Percentiles rank a stretch among this genome's conserved stretches.
Conservation (phyloP, 2,329 filamentous ascomycete species). For the Diaporthe humulicola region DNA sequence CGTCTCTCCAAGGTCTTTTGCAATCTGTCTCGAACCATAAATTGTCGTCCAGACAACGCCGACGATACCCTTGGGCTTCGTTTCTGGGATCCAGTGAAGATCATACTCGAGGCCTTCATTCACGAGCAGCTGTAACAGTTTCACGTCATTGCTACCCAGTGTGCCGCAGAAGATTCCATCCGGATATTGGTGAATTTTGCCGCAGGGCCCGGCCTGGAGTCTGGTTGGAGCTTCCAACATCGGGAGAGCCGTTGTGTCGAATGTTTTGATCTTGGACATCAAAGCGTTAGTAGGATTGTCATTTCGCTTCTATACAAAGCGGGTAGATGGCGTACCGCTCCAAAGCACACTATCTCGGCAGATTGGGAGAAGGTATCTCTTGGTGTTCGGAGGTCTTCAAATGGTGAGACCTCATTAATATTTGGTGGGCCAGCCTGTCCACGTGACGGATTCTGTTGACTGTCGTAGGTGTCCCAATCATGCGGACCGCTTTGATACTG, state of each 20-base stretch:
- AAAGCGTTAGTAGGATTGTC: background rate
- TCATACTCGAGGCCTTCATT: background rate
- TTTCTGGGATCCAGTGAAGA: background rate
- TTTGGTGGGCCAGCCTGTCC: too few relatives aligned
- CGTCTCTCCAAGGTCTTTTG: background rate
- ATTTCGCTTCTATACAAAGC: too few relatives aligned
- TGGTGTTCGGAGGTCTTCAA: too few relatives aligned
- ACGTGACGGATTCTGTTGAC: too few relatives aligned
- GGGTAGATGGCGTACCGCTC: too few relatives aligned
- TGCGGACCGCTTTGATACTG: too few relatives aligned
- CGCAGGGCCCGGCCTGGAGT: background rate
- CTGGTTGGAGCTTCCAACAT: background rate
- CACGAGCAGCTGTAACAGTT: background rate
- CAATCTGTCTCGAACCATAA: background rate
- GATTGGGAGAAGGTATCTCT: too few relatives aligned
- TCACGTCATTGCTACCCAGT: background rate
- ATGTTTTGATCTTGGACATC: background rate
- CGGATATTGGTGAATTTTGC: background rate
- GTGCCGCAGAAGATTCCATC: background rate
- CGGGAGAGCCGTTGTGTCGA: background rate
- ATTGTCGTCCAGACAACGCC: background rate
- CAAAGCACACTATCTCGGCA: too few relatives aligned
- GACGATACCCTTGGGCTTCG: background rate
- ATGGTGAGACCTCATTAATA: too few relatives aligned
- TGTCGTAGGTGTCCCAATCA: too few relatives aligned